Evolutionary conservation across 78 protist genomes (phyloP).

Genomic region (Dictyostelium discoideum): DNA sequence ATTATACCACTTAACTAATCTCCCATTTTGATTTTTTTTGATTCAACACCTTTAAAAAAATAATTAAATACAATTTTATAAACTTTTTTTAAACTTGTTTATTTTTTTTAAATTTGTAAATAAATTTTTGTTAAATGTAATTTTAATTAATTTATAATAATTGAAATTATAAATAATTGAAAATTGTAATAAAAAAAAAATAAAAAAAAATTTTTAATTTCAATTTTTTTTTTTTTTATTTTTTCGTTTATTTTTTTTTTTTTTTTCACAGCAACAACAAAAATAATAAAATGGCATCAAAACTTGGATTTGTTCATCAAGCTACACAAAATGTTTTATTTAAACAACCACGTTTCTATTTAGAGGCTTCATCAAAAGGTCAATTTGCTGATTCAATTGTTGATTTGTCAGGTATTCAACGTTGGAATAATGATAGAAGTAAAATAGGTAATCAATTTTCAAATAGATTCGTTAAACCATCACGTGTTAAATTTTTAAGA

Average conservation of each 20-base stretch:
- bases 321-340: neutral
- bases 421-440: neutral
- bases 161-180: too few relatives aligned
- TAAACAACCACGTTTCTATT: neutral
- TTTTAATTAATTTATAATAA: too few relatives aligned
- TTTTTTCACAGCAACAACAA: too few relatives aligned
- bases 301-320: neutral
- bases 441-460: neutral
- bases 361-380: neutral
- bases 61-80: too few relatives aligned
- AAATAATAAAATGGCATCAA: neutral
- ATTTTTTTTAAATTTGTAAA: too few relatives aligned
- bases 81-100: too few relatives aligned
- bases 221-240: too few relatives aligned
- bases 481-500: constrained; percentile 19
- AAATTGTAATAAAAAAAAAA: too few relatives aligned
- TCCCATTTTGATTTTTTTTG: neutral
- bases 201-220: too few relatives aligned
- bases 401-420: neutral
- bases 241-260: too few relatives aligned
- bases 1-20: constrained; percentile 53
- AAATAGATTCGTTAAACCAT: neutral
- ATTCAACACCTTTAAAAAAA: too few relatives aligned
- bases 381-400: neutral
- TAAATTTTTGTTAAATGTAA: too few relatives aligned